Conservation (phyloP, 345 rosid species). For the Aegle marmelos region DNA sequence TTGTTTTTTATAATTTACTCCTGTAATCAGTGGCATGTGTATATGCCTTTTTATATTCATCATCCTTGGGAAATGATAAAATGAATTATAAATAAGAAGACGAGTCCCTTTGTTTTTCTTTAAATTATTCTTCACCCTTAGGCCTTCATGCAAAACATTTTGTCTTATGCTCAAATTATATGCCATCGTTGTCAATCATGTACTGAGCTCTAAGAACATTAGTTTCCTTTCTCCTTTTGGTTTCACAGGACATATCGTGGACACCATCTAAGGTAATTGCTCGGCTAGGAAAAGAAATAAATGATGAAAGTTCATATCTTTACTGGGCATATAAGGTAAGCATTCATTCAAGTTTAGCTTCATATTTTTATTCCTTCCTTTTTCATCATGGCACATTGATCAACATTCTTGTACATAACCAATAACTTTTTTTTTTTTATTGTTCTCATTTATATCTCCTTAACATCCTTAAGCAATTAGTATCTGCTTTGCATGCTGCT, state of each 20-base stretch:
- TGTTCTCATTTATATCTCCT: background rate
- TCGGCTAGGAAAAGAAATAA: slow-evolving; percentile 84
- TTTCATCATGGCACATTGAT: background rate
- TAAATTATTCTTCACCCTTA: background rate
- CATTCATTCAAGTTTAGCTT: background rate
- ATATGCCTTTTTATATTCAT: background rate
- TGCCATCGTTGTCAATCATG: background rate
- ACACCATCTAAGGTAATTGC: slow-evolving; percentile 85
- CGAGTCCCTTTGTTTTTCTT: background rate
- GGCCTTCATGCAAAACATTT: background rate
- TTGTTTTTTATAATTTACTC: background rate
- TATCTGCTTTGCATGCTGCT: background rate
- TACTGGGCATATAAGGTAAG: slow-evolving; percentile 94
- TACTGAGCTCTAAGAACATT: background rate
- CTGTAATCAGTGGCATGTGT: background rate
- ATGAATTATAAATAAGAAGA: background rate
- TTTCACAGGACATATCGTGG: slow-evolving; percentile 65
- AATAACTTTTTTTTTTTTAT: background rate
- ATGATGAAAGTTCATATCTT: slow-evolving; percentile 78
- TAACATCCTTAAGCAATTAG: background rate
- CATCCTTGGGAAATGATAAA: background rate
- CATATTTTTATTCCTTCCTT: background rate
- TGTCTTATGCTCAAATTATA: background rate
- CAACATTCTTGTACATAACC: background rate
- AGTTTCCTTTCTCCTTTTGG: slow-evolving; percentile 7